Conservation (phyloP, 169 alveolate genomes). For the Plasmodium falciparum region DNA sequence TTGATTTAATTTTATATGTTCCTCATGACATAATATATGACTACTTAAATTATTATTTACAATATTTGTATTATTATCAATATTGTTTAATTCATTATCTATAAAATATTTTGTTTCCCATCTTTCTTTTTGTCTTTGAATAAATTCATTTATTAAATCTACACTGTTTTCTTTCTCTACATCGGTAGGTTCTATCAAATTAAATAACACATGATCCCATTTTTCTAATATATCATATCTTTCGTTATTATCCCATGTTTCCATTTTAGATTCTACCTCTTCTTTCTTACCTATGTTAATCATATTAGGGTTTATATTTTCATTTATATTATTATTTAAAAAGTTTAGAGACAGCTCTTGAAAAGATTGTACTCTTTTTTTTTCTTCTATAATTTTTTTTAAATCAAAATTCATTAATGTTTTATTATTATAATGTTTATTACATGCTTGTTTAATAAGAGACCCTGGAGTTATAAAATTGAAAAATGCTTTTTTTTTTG, state of each 20-base stretch:
- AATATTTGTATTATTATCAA: neutral
- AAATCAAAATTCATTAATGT: constrained; percentile 37
- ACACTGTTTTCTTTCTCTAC: constrained; percentile 13
- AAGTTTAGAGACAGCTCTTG: constrained; percentile 61
- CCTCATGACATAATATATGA: neutral
- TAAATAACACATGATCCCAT: constrained; percentile 65
- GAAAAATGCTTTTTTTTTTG: constrained; percentile 51
- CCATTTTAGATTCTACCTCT: no score
- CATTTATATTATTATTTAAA: constrained; percentile 31
- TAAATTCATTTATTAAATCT: constrained; percentile 65
- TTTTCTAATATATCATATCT: constrained; percentile 47
- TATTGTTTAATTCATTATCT: neutral
- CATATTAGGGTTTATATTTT: constrained; percentile 43
- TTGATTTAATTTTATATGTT: constrained; percentile 12
- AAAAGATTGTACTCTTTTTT: constrained; percentile 63
- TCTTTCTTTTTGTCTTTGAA: constrained; percentile 15
- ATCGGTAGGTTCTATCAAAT: neutral
- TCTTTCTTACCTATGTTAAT: constrained; percentile 48
- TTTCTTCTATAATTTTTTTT: constrained; percentile 55
- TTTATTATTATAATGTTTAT: constrained; percentile 19
- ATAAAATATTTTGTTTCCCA: constrained; percentile 9
- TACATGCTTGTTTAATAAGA: constrained; percentile 11
- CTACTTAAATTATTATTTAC: neutral
- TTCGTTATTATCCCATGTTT: constrained; percentile 38
- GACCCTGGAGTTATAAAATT: constrained; percentile 75